phyloP scores from a whole-genome alignment of 495 filamentous ascomycete genomes.

The Rostrohypoxylon terebratum region DNA sequence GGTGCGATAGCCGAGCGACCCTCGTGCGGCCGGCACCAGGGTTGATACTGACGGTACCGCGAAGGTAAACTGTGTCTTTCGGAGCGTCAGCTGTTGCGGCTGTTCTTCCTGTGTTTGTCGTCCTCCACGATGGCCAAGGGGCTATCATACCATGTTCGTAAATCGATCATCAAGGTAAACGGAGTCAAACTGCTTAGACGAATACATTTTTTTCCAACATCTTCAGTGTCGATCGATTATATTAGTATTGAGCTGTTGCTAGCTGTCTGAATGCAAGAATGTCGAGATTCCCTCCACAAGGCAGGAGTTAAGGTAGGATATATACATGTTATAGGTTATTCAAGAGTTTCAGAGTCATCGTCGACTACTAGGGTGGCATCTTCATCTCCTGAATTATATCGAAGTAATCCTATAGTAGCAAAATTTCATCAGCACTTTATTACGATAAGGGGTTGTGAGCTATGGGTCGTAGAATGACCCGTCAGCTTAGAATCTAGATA shows the following conservation, averaged over 20 bases:
- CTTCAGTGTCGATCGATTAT: no score
- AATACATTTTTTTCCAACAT: no score
- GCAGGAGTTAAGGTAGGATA: no score
- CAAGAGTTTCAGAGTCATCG: slow-evolving; percentile 17
- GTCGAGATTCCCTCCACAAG: no score
- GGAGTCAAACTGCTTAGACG: no score
- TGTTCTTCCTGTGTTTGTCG: slow-evolving; percentile 7
- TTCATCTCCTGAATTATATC: slow-evolving; percentile 27
- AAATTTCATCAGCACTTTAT: slow-evolving; percentile 6
- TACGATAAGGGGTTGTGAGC: background rate
- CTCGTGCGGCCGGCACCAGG: slow-evolving; percentile 3
- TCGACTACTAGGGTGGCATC: slow-evolving; percentile 27
- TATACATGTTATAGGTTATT: background rate
- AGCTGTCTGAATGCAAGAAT: no score
- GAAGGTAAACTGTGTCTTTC: slow-evolving; percentile 5
- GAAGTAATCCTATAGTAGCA: slow-evolving; percentile 23
- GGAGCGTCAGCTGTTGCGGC: slow-evolving; percentile 1
- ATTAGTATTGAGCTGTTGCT: no score
- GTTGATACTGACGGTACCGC: slow-evolving; percentile 9
- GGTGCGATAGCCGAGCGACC: background rate
- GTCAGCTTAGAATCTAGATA: background rate
- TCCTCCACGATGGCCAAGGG: background rate
- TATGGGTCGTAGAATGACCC: background rate
- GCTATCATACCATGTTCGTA: background rate
- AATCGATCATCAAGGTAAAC: background rate